A percentile compares a stretch with the other conserved stretches of the same genome.
Evolutionary conservation across 495 filamentous ascomycete genomes (phyloP).

Genomic region (Xylaria castorea): DNA sequence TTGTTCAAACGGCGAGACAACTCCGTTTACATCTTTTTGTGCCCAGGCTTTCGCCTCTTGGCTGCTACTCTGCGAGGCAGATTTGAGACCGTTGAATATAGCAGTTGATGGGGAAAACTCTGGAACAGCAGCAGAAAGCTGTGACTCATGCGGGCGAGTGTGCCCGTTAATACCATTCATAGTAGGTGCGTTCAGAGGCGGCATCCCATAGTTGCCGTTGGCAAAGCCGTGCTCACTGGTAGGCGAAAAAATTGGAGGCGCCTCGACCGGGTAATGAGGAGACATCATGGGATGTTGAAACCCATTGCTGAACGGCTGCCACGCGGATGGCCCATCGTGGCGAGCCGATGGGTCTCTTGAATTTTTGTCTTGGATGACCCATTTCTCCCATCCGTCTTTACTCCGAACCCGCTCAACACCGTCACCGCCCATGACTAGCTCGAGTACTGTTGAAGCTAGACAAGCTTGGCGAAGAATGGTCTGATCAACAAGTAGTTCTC

Average conservation of each 20-base stretch:
- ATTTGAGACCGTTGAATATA: constrained; percentile 19
- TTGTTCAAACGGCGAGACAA: constrained; percentile 24
- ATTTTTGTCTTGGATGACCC: constrained; percentile 69
- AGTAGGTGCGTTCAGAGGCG: constrained; percentile 46
- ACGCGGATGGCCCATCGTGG: constrained; percentile 48
- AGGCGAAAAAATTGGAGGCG: constrained; percentile 43
- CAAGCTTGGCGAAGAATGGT: constrained; percentile 78
- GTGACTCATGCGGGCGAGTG: constrained; percentile 54
- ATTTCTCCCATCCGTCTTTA: constrained; percentile 79
- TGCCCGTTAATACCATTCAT: constrained; percentile 51
- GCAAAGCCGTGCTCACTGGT: constrained; percentile 38
- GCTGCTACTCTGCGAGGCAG: constrained; percentile 17
- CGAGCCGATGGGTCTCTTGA: constrained; percentile 49
- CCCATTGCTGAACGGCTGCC: constrained; percentile 30
- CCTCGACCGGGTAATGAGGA: constrained; percentile 37
- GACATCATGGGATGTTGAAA: constrained; percentile 36
- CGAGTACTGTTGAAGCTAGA: constrained; percentile 70
- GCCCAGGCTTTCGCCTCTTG: not conserved
- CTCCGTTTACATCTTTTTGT: constrained; percentile 23
- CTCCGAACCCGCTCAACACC: constrained; percentile 80
- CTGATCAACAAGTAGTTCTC: constrained; percentile 69
- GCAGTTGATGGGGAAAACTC: constrained; percentile 68
- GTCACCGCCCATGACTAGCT: constrained; percentile 73
- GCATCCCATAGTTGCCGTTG: constrained; percentile 45
- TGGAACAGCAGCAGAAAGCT: constrained; percentile 75